These are phyloP conservation scores for Nakazawaea ambrosiae DNA, from an alignment of 805 yeast genomes.

Conservation along the genomic window DNA sequence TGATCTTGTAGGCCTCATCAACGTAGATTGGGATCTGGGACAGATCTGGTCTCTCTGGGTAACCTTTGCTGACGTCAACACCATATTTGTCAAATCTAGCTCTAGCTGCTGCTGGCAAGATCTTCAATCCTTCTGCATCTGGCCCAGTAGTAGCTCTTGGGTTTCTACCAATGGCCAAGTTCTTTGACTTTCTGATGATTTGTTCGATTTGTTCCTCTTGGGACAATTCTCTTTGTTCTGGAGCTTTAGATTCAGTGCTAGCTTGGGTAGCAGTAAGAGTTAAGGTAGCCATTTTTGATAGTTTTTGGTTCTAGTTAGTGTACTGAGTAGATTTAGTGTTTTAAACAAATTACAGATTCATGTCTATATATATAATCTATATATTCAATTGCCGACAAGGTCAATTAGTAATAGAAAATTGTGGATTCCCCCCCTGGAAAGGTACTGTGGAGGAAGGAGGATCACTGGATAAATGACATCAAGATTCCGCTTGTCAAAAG, in stretches of 20 bases:
- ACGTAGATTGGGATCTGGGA: slow-evolving; percentile 28
- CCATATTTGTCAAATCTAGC: slow-evolving; percentile 27
- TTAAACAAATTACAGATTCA: too few relatives aligned
- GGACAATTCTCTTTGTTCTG: slow-evolving; percentile 12
- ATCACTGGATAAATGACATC: too few relatives aligned
- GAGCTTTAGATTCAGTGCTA: neutral
- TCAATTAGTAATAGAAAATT: too few relatives aligned
- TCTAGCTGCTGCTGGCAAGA: slow-evolving; percentile 22
- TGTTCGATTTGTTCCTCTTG: slow-evolving; percentile 18
- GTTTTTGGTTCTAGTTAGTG: too few relatives aligned
- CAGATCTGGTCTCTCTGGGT: slow-evolving; percentile 30
- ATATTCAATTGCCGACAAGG: too few relatives aligned
- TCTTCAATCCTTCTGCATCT: slow-evolving; percentile 15
- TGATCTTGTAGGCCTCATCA: slow-evolving; percentile 32
- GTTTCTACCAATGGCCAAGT: slow-evolving; percentile 11
- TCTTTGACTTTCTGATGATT: slow-evolving; percentile 14
- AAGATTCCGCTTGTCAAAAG: too few relatives aligned
- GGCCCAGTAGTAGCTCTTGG: slow-evolving; percentile 6
- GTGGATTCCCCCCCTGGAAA: too few relatives aligned
- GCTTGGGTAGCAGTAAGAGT: slow-evolving; percentile 7
- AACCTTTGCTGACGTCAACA: slow-evolving; percentile 30
- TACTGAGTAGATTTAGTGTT: too few relatives aligned
- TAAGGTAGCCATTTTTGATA: slow-evolving; percentile 13
- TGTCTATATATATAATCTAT: too few relatives aligned
- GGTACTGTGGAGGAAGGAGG: too few relatives aligned